phyloP scores from a whole-genome alignment of 805 yeast genomes.

The Candida easanensis region DNA sequence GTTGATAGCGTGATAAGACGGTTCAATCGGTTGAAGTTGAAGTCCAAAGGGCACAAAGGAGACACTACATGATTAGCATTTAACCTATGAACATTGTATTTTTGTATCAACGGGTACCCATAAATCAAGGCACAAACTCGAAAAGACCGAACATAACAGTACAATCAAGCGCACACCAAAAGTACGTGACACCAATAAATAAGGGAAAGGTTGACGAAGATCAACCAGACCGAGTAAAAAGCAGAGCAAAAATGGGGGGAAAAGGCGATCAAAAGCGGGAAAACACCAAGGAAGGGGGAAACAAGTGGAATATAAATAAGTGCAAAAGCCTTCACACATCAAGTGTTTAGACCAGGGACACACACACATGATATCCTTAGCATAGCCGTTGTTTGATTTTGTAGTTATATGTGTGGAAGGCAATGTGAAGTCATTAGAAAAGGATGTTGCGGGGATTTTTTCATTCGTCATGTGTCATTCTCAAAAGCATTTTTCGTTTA shows the following conservation, averaged over 20 bases:
- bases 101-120: background rate
- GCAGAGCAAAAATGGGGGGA: background rate
- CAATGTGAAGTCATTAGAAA: too few relatives aligned
- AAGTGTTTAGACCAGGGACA: background rate
- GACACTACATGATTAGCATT: background rate
- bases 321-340: background rate
- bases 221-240: background rate
- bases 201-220: background rate
- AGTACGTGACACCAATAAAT: constrained; percentile 1
- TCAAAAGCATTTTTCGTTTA: constrained; percentile 27
- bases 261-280: background rate
- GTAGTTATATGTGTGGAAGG: too few relatives aligned
- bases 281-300: background rate
- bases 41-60: too few relatives aligned
- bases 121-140: background rate
- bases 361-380: too few relatives aligned
- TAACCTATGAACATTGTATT: constrained; percentile 2
- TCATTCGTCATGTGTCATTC: background rate
- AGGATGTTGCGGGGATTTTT: background rate
- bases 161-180: background rate
- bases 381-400: too few relatives aligned
- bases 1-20: background rate
- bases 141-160: background rate
- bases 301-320: background rate
- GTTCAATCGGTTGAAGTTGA: background rate